phyloP scores from a whole-genome alignment of 2,329 filamentous ascomycete genomes.

The Microthyrium microscopicum region DNA sequence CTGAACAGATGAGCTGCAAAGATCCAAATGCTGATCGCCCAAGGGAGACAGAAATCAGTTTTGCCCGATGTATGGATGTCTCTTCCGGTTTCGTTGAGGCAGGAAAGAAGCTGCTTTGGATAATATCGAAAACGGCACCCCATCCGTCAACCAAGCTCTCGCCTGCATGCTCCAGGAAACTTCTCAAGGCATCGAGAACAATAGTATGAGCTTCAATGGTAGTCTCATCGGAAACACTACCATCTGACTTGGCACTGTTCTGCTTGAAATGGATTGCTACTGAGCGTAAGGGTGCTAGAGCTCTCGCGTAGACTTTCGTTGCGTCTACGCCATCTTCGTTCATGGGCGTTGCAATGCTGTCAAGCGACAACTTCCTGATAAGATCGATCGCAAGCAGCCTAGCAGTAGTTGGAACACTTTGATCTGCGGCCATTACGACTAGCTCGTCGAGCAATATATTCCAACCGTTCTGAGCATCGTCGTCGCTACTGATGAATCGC shows the following conservation, averaged over 20 bases:
- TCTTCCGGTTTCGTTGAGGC: not conserved
- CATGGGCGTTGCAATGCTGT: conserved; percentile 35
- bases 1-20: conserved; percentile 81
- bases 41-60: conserved; percentile 47
- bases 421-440: conserved; percentile 27
- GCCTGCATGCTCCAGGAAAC: conserved; percentile 72
- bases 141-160: conserved; percentile 72
- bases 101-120: conserved; percentile 55
- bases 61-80: conserved; percentile 5
- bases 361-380: conserved; percentile 28
- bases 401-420: conserved; percentile 23
- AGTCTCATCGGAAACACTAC: conserved; percentile 39
- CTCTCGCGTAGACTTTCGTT: conserved; percentile 48
- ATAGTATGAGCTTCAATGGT: conserved; percentile 70
- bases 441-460: conserved; percentile 41
- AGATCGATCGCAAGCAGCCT: conserved; percentile 33
- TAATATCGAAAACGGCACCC: conserved; percentile 71
- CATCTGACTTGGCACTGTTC: conserved; percentile 20
- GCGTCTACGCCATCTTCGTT: conserved; percentile 25
- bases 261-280: conserved; percentile 21
- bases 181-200: conserved; percentile 63
- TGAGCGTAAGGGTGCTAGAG: conserved; percentile 48
- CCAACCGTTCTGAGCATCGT: conserved; percentile 62
- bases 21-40: conserved; percentile 80
- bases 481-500: conserved; percentile 50